Base-by-base conservation (phyloP, 1,284 basidiomycete genomes). In the Hemileia vastatrix region DNA sequence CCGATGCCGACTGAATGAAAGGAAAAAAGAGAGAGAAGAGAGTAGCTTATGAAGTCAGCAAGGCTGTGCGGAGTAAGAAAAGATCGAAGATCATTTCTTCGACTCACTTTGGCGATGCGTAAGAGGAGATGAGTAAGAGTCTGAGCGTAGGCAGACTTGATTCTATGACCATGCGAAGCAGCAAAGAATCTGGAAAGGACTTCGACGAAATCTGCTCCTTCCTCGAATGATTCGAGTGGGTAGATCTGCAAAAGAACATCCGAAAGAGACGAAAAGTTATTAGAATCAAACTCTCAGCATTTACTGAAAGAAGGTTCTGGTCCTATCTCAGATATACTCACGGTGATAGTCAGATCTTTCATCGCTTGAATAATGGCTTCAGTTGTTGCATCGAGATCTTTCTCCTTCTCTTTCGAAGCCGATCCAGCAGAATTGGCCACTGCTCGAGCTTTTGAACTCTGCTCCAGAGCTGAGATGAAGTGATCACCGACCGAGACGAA, bases 211-310 rank as follows among this genome's bases (percentile, higher is more conserved):
- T 96, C 92, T 3, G 91, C 87, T 2, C 88, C 89, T 76, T 93
- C 88, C 74, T 95, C 93, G 65, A 96, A 93, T 3, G 86, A 84
- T 72, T 92, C 88, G 47, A 90, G 88, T 0, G 93, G 92, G 83
- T 90, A 96, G 36, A 93, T 88, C 87, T 90, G 68, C 6, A n/a
- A n/a, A n/a, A n/a, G n/a, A n/a, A n/a, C n/a, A n/a, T n/a, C n/a
- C n/a, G n/a, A n/a, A n/a, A 18, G 56, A 13, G 45, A 48, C 19
- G 58, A 44, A 19, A 19, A 40, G 24, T n/a, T 24, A 19, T 21
- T 19, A 40, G 9, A 3, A 45, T 23, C 13, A 32, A 57, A 49
- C 27, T 27, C 27, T 27, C 27, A 27, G 27, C 27, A 27, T 27
- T 27, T 23, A 47, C 18, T 23, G 21, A 23, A 18, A 47, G 18